These are phyloP conservation scores for Podaxis pistillaris DNA, from an alignment of 768 basidiomycete genomes.

Conservation along the genomic window DNA sequence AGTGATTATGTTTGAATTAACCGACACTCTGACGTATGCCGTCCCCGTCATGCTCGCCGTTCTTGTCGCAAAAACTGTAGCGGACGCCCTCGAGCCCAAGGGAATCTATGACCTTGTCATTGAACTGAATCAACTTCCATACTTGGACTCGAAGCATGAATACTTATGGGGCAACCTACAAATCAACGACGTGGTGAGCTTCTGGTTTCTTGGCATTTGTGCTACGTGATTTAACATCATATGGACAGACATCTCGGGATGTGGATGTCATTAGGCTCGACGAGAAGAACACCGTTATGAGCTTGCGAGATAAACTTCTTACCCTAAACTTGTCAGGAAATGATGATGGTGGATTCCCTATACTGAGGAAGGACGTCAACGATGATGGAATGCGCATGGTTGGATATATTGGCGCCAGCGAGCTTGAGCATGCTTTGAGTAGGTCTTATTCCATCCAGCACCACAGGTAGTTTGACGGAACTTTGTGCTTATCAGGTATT, in stretches of 20 bases:
- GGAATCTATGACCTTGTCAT: slow-evolving; percentile 98
- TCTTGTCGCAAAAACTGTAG: slow-evolving; percentile 87
- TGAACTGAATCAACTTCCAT: slow-evolving; percentile 87
- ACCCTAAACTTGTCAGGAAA: slow-evolving; percentile 54
- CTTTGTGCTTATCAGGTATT: slow-evolving; percentile 43
- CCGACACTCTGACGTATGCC: slow-evolving; percentile 88
- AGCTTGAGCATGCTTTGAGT: slow-evolving; percentile 93
- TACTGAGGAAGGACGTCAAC: slow-evolving; percentile 53
- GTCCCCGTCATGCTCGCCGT: slow-evolving; percentile 88
- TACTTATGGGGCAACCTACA: slow-evolving; percentile 81
- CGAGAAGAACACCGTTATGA: slow-evolving; percentile 71
- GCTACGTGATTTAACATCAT: slow-evolving; percentile 1
- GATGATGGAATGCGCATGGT: slow-evolving; percentile 62
- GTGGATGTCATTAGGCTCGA: slow-evolving; percentile 75
- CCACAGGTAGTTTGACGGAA: neutral
- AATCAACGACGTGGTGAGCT: slow-evolving; percentile 75
- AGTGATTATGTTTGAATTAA: slow-evolving; percentile 95
- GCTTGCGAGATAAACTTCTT: slow-evolving; percentile 69
- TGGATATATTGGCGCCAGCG: slow-evolving; percentile 90
- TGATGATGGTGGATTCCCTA: slow-evolving; percentile 85
- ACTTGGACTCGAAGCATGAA: slow-evolving; percentile 87
- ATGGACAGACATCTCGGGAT: slow-evolving; percentile 57
- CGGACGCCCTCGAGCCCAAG: slow-evolving; percentile 85
- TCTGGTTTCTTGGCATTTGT: neutral
- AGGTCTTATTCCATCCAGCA: slow-evolving; percentile 25